phyloP scores from a whole-genome alignment of 148 eudicot genomes.

The Camellia lanceoleosa region DNA sequence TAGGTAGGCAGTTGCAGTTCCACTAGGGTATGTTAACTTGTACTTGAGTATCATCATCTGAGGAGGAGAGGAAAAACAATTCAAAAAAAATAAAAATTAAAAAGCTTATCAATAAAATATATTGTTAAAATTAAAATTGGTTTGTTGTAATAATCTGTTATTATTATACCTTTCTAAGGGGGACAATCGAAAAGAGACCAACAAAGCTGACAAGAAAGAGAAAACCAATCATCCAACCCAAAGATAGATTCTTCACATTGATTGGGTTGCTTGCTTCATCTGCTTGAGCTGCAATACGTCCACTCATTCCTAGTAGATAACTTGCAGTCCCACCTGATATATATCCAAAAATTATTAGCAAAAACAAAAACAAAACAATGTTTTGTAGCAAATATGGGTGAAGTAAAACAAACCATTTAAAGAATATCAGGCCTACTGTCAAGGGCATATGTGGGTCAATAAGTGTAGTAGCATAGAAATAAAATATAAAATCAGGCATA shows the following conservation, averaged over 20 bases:
- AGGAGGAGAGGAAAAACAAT: neutral
- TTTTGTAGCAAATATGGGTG: neutral
- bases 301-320: conserved; percentile 40
- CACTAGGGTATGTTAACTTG: conserved; percentile 43
- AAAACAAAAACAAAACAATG: too few species aligned
- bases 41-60: conserved; percentile 39
- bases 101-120: neutral
- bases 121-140: neutral
- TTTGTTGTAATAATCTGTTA: neutral
- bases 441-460: too few species aligned
- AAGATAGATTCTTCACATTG: conserved; percentile 27
- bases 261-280: conserved; percentile 22
- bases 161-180: conserved; percentile 29
- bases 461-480: too few species aligned
- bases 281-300: conserved; percentile 21
- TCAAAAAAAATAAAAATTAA: neutral
- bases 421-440: too few species aligned
- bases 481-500: too few species aligned
- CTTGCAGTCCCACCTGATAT: conserved; percentile 33
- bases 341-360: too few species aligned
- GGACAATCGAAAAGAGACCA: conserved; percentile 37
- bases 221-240: conserved; percentile 31
- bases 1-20: conserved; percentile 43
- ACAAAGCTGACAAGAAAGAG: conserved; percentile 38
- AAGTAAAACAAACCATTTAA: too few species aligned